Conservation (phyloP, 176 grass and related monocot genomes). For the Oropetium thomaeum region DNA sequence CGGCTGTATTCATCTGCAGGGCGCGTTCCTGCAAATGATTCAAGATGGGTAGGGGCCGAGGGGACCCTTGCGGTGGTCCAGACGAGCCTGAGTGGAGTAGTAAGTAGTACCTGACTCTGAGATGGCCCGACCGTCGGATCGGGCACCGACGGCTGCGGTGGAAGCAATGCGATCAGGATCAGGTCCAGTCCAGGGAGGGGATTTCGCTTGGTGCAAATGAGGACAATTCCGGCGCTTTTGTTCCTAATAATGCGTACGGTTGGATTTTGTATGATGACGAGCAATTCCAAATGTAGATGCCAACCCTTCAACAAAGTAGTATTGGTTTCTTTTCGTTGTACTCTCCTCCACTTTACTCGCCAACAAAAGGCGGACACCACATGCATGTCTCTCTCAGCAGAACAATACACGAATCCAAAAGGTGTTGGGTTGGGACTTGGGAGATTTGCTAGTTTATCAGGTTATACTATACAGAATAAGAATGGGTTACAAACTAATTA, state of each 20-base stretch:
- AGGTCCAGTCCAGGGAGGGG: background rate
- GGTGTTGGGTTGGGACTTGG: too few relatives aligned
- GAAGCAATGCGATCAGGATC: background rate
- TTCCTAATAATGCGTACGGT: background rate
- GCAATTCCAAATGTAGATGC: conserved; percentile 5
- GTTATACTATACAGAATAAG: too few relatives aligned
- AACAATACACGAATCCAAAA: too few relatives aligned
- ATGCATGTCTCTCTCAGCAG: background rate
- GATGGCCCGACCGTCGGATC: too few relatives aligned
- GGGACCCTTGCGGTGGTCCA: conserved; percentile 19
- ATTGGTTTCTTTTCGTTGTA: background rate
- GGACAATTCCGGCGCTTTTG: background rate
- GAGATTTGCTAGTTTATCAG: too few relatives aligned
- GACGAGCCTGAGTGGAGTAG: too few relatives aligned
- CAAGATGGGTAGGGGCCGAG: too few relatives aligned
- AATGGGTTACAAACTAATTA: too few relatives aligned
- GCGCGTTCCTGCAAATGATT: conserved; percentile 26
- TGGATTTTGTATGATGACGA: background rate
- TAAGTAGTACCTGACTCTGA: too few relatives aligned
- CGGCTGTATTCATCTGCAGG: conserved; percentile 7
- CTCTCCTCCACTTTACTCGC: background rate
- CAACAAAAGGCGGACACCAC: background rate
- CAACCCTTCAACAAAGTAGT: background rate
- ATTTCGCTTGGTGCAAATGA: background rate
- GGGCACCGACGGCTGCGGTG: background rate